Evolutionary conservation across 2,329 filamentous ascomycete species (phyloP), one percentile per base, ranked within the genome.

Genomic region (Nannizziopsis arthrosporioides): DNA sequence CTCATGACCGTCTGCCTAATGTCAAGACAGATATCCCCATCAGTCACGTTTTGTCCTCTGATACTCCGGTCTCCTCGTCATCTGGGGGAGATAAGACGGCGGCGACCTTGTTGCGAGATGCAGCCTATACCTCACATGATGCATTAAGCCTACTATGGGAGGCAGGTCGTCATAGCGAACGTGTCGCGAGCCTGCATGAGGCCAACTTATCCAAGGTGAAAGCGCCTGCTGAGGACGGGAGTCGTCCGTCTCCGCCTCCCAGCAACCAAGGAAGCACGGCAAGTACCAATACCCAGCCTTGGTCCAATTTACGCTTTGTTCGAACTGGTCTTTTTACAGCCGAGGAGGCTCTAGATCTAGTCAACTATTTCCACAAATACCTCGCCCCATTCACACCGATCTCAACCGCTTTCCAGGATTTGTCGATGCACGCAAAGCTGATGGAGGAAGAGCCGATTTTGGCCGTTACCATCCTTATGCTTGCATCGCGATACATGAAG

Each of bases 241-340:
- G n/a, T 34, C 49, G 38, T 37, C 52, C 37, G 9, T 54, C 52
- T 4, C 44, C 46, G 3, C 37, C 52, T 11, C 36, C 52, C 17
- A 54, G 48, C 35, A 48, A 49, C 15, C 38, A 50, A 9, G 46
- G 50, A 9, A 50, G 47, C 30, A 43, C 32, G 3, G 17, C 39
- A 9, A 51, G 49, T 27, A 75, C 81, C 39, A 85, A 85, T 0
- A 67, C 92, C 49, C 79, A 78, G 57, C 81, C 85, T 9, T 94
- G 88, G 88, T 77, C 80, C 1, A 75, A 84, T 53, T 89, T 93
- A 63, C 80, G 86, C 36, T 94, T 94, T 62, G 88, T 94, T 14
- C 79, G 85, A 44, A 85, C 85, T 12, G 88, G 88, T 5, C 94
- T 87, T 85, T 89, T 94, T 63, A 92, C 86, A 0, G 82, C 86